phyloP scores from a whole-genome alignment of 1,284 basidiomycete genomes.

The Pholiota adiposa region DNA sequence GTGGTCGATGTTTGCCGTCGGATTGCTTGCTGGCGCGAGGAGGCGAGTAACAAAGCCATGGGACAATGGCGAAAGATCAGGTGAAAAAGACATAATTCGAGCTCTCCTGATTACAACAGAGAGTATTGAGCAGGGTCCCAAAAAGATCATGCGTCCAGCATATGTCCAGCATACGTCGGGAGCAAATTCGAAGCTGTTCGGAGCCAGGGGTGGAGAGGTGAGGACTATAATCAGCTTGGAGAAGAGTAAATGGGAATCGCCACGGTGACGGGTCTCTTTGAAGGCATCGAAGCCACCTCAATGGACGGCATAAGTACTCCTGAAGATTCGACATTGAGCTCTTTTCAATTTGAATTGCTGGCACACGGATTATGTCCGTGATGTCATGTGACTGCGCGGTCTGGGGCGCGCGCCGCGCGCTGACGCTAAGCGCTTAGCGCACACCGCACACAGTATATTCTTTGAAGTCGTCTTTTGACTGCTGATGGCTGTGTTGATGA shows the following conservation, averaged over 20 bases:
- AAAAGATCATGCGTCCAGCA: too few species aligned
- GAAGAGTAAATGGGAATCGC: background rate
- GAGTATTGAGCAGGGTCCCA: background rate
- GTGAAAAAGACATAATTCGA: background rate
- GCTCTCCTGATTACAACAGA: background rate
- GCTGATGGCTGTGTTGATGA: too few species aligned
- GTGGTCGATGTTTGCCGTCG: background rate
- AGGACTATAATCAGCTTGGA: background rate
- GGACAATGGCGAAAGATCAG: background rate
- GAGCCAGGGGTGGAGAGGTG: background rate
- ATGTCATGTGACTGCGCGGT: too few species aligned
- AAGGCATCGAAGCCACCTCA: conserved; percentile 3
- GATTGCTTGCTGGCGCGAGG: background rate
- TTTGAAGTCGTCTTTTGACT: too few species aligned
- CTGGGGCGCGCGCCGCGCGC: too few species aligned
- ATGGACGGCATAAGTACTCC: too few species aligned
- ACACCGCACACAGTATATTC: too few species aligned
- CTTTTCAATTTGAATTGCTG: too few species aligned
- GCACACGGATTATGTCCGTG: too few species aligned
- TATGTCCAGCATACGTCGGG: too few species aligned
- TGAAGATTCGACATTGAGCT: too few species aligned
- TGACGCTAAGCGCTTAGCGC: too few species aligned
- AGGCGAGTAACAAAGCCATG: background rate
- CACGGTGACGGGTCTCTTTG: background rate
- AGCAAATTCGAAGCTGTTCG: background rate